phyloP scores from a whole-genome alignment of 345 rosid genomes.

The Murraya paniculata region DNA sequence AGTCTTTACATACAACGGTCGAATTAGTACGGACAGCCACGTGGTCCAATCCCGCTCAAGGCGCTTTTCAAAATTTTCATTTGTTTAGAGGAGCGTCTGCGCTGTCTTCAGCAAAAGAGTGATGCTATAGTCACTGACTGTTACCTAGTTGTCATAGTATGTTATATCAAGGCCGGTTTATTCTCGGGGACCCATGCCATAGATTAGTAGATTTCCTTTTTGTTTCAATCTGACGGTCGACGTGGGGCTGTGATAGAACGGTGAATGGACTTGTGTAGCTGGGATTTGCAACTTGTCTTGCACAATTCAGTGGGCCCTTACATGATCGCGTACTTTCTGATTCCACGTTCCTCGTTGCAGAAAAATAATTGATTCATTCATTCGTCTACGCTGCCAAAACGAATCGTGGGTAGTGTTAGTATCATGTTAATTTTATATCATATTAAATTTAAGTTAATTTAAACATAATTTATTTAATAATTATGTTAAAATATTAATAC shows the following conservation, averaged over 20 bases:
- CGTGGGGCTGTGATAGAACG: conserved; percentile 8
- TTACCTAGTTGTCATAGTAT: neutral
- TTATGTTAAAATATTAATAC: too few species aligned
- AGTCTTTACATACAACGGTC: conserved; percentile 54
- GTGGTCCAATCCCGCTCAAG: conserved; percentile 33
- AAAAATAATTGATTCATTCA: neutral
- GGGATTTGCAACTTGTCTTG: conserved; percentile 11
- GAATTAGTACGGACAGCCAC: conserved; percentile 34
- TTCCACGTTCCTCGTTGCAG: neutral
- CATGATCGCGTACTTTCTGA: neutral
- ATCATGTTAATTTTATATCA: too few species aligned
- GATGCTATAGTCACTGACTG: neutral
- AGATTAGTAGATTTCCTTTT: neutral
- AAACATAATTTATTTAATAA: too few species aligned
- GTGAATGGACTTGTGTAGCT: neutral
- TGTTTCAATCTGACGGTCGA: conserved; percentile 16
- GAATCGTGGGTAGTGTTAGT: too few species aligned
- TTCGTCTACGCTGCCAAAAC: too few species aligned
- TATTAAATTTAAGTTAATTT: too few species aligned
- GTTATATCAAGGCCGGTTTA: neutral
- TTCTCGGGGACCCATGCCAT: neutral
- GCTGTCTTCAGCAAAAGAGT: neutral
- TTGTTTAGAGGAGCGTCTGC: conserved; percentile 35
- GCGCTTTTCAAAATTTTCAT: conserved; percentile 21
- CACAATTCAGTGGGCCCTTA: neutral